A percentile compares a stretch with the other conserved stretches of the same genome.
phyloP scores from a whole-genome alignment of 23 red algal genomes.

The Gracilaria domingensis region DNA sequence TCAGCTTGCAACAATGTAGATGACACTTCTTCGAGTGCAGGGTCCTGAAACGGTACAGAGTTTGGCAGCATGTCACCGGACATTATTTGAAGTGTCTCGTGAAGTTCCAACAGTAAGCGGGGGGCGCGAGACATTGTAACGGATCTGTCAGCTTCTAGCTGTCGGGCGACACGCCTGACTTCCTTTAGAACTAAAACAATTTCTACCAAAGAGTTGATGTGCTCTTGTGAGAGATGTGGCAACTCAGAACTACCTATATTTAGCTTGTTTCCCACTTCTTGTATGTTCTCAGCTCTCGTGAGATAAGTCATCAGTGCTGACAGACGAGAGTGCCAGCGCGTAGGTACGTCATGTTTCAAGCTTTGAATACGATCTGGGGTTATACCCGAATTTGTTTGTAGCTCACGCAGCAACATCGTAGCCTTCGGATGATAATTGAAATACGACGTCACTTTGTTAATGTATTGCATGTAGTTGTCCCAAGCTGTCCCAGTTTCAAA shows the following conservation, averaged over 20 bases:
- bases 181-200: constrained; percentile 2
- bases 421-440: constrained; percentile 28
- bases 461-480: not conserved
- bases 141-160: not conserved
- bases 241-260: not conserved
- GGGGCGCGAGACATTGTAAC: constrained; percentile 42
- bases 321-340: too few relatives aligned
- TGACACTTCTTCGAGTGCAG: not conserved
- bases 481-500: not conserved
- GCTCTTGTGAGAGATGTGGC: not conserved
- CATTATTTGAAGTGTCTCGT: constrained; percentile 30
- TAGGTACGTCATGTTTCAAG: not conserved
- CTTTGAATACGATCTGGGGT: not conserved
- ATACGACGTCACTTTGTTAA: constrained; percentile 15
- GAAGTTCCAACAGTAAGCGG: not conserved
- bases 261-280: not conserved
- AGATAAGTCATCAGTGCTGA: not conserved
- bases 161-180: not conserved
- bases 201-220: not conserved
- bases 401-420: not conserved
- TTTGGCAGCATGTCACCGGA: not conserved
- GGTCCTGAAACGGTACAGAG: not conserved
- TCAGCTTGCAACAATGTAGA: not conserved
- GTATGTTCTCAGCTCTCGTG: not conserved
- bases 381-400: not conserved